Base-by-base conservation (phyloP, 179 eudicot genomes). In the Vitellaria paradoxa region DNA sequence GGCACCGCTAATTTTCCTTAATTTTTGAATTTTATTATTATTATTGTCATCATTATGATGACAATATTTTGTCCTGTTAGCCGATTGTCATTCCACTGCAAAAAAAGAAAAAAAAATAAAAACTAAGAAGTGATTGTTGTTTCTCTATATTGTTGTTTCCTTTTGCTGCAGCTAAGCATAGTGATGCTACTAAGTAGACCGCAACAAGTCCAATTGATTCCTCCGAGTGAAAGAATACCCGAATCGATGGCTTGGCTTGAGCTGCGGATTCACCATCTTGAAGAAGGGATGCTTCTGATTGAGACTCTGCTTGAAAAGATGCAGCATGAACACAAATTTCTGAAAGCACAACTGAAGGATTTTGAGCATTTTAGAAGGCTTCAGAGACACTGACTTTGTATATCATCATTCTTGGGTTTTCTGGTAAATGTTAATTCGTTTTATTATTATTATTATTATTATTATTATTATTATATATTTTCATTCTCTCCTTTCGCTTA, bases 271-370 rank as follows among this genome's bases (percentile, higher is more conserved):
- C 84, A 83, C 77, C 84, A 90, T 72, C 95, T 93, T 1, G 90
- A 88, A 78, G 98, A 91, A 61, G 99, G 93, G 87, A 88, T 95
- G 97, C 80, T 82, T 66, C 81, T 86, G 68, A 84, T 93, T 23
- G 99, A 89, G 82, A 78, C 90, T 59, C 74, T 88, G 74, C 89
- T 95, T 21, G 98, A 93, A 57, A 89, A 89, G 81, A 93, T 93
- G 93, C 85, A 76, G 73, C 80, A 82, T 15, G 97, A 95, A 72
- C 93, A 91, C 50, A 24, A 75, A 20, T 74, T 81, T 53, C 75
- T 91, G 69, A 93, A 87, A 84, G 74, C 83, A 50, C 89, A 89
- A 70, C 72, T 86, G 77, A 78, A 68, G 66, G 86, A 86, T 52
- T 76, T 86, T 45, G 85, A 84, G 73, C 72, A 77, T 18, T 76